These are phyloP conservation scores for Miscanthus lutarioriparius DNA, from an alignment of 176 grass and related monocot genomes.

Conservation along the genomic window DNA sequence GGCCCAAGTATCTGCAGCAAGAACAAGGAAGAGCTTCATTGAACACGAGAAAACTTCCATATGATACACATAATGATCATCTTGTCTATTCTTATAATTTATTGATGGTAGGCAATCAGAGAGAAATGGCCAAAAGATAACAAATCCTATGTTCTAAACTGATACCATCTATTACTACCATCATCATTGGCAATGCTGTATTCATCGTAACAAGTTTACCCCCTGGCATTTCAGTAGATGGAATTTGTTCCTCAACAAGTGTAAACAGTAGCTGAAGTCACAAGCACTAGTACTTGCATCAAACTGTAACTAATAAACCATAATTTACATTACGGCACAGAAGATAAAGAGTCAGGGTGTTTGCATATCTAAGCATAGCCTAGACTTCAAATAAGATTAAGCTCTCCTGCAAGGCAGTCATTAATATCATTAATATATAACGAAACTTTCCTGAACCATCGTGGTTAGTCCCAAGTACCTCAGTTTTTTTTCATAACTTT, in stretches of 20 bases:
- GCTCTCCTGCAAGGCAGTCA: constrained; percentile 1
- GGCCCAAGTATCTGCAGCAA: constrained; percentile 72
- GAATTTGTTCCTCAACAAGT: constrained; percentile 1
- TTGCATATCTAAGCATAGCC: constrained; percentile 2
- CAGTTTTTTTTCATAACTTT: neutral
- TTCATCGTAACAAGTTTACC: neutral
- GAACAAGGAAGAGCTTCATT: neutral
- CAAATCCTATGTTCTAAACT: neutral
- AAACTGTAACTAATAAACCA: constrained; percentile 15
- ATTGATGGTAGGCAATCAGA: neutral
- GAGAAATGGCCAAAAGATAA: neutral
- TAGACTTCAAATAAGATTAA: constrained; percentile 22
- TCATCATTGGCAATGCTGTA: neutral
- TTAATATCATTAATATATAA: neutral
- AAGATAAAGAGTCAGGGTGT: neutral
- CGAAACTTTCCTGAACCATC: constrained; percentile 5
- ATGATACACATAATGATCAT: neutral
- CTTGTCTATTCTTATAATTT: constrained; percentile 5
- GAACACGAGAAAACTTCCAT: constrained; percentile 15
- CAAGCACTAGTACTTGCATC: neutral
- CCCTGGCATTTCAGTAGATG: constrained; percentile 4
- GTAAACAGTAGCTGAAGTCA: neutral
- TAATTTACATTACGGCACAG: neutral
- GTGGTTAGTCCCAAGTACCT: neutral
- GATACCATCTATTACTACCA: neutral